A percentile compares a stretch with the other conserved stretches of the same genome.
Evolutionary conservation across 108 stramenopile species (phyloP).

Genomic region (Skeletonema costatum): DNA sequence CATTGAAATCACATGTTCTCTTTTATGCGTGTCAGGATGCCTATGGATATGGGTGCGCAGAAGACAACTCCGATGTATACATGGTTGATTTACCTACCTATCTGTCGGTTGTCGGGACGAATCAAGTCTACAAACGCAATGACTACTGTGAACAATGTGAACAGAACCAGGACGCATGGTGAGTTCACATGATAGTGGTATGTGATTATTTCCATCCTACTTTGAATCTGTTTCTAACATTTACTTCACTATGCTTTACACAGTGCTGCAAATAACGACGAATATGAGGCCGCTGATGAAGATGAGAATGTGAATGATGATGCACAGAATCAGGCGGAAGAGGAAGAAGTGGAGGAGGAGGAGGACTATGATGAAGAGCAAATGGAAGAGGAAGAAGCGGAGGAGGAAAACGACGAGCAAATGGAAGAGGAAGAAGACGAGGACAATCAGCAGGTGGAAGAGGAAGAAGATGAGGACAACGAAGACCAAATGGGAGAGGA

Average conservation of each 20-base stretch:
- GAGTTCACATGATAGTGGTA: background rate
- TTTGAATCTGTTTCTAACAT: background rate
- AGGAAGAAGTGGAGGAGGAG: background rate
- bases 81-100: conserved; percentile 49
- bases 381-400: background rate
- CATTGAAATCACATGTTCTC: conserved; percentile 43
- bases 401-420: background rate
- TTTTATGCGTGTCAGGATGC: conserved; percentile 36
- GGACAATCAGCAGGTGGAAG: background rate
- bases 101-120: conserved; percentile 26
- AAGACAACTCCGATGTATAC: conserved; percentile 38
- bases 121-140: conserved; percentile 37
- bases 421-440: background rate
- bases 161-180: conserved; percentile 10
- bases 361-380: conserved; percentile 1
- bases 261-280: background rate
- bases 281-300: background rate
- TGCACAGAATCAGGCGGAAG: background rate
- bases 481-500: background rate
- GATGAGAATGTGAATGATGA: background rate
- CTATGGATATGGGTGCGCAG: conserved; percentile 20
- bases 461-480: background rate
- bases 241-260: background rate
- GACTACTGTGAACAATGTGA: conserved; percentile 50
- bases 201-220: no score